Percentiles rank a stretch among this genome's conserved stretches.
These are phyloP conservation scores for Penicillium canescens DNA, from an alignment of 495 filamentous ascomycete genomes.

Conservation along the genomic window DNA sequence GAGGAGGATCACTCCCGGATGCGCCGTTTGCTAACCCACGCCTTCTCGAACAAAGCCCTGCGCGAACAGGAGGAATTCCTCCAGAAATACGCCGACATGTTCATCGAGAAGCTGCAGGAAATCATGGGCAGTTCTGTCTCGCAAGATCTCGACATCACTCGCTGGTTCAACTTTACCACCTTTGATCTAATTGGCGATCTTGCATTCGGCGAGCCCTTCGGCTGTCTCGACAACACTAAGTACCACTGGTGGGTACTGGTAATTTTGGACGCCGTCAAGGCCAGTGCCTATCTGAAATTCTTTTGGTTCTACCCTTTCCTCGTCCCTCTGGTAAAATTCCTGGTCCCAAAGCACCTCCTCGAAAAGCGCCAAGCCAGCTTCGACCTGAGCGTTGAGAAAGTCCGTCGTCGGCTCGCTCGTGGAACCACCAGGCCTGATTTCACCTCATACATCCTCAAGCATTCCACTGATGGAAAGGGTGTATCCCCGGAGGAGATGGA, in stretches of 20 bases:
- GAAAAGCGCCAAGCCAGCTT: conserved; percentile 30
- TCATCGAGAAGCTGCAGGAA: conserved; percentile 24
- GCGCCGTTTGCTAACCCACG: conserved; percentile 46
- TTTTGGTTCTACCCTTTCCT: conserved; percentile 35
- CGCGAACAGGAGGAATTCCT: conserved; percentile 49
- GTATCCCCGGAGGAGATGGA: conserved; percentile 41
- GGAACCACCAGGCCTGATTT: conserved; percentile 34
- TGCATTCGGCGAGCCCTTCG: conserved; percentile 46
- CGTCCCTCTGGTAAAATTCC: conserved; percentile 22
- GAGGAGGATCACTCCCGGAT: conserved; percentile 45
- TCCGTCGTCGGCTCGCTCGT: conserved; percentile 37
- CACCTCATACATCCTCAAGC: conserved; percentile 34
- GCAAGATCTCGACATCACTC: conserved; percentile 28
- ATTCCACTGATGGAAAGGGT: conserved; percentile 24
- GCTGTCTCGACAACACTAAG: conserved; percentile 43
- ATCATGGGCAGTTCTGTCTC: conserved; percentile 26
- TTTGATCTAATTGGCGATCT: conserved; percentile 53
- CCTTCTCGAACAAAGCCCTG: conserved; percentile 51
- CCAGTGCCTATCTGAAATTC: conserved; percentile 32
- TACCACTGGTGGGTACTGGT: conserved; percentile 50
- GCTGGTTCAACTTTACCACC: conserved; percentile 44
- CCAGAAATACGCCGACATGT: conserved; percentile 38
- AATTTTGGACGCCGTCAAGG: conserved; percentile 28
- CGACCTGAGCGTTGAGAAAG: conserved; percentile 40
- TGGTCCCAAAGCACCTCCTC: conserved; percentile 22